phyloP scores from a whole-genome alignment of 257 asterid species.

The Rauvolfia tetraphylla region DNA sequence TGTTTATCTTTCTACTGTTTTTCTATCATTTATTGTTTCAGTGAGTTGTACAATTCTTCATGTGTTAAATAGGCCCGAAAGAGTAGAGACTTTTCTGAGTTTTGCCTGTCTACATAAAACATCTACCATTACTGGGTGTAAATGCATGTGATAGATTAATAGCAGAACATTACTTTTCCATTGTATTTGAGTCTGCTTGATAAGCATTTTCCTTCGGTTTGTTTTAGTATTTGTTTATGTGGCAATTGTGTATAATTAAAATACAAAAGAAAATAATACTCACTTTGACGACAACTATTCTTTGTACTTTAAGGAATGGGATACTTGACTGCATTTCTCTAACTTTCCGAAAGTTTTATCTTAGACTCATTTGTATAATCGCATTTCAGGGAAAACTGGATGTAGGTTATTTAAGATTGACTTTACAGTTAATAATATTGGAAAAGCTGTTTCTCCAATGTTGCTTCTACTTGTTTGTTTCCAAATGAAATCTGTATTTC shows the following conservation, averaged over 20 bases:
- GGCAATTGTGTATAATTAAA: neutral
- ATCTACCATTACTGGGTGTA: neutral
- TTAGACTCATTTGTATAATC: neutral
- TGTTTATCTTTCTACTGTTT: neutral
- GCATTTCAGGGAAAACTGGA: neutral
- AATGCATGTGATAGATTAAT: neutral
- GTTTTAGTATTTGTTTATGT: neutral
- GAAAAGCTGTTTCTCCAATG: neutral
- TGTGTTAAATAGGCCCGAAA: neutral
- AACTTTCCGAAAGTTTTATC: neutral
- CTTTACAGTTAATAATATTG: neutral
- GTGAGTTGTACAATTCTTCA: neutral
- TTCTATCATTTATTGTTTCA: neutral
- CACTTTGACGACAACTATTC: neutral
- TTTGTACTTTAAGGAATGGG: neutral
- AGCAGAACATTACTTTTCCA: neutral
- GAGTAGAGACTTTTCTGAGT: neutral
- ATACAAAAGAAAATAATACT: neutral
- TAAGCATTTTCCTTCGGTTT: neutral
- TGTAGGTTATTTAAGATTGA: neutral
- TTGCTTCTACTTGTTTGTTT: neutral
- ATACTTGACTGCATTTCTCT: neutral
- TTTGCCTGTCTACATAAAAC: neutral
- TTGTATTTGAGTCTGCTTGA: neutral
- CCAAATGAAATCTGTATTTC: neutral